A percentile compares a stretch with the other conserved stretches of the same genome.
Conservation (phyloP, 1,284 basidiomycete genomes). For the Ganoderma lingzhi region DNA sequence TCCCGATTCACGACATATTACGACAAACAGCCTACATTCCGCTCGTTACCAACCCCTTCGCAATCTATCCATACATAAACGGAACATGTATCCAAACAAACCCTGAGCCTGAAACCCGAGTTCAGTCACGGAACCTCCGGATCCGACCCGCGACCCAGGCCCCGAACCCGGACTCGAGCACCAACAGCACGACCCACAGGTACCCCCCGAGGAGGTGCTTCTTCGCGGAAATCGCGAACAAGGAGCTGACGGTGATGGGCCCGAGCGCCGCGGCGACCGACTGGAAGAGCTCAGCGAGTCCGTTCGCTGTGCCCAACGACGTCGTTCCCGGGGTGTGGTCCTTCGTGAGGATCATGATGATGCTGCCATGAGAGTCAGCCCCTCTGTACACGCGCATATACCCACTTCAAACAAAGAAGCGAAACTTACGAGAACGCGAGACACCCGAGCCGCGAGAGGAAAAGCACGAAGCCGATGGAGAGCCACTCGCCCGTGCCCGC, state of each 20-base stretch:
- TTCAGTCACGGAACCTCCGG: conserved; percentile 33
- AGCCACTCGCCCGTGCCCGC: conserved; percentile 43
- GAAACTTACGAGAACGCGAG: conserved; percentile 48
- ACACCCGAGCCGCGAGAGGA: conserved; percentile 44
- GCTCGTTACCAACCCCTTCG: not conserved
- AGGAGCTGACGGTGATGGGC: conserved; percentile 64
- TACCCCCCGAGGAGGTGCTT: conserved; percentile 46
- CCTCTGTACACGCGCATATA: not conserved
- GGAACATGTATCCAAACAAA: not conserved
- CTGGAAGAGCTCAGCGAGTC: conserved; percentile 68
- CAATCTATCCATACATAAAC: not conserved
- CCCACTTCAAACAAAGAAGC: too few relatives aligned
- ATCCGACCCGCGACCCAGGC: conserved; percentile 36
- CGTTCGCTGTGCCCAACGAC: conserved; percentile 68
- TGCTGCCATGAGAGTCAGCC: conserved; percentile 43
- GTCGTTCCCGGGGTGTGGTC: conserved; percentile 58
- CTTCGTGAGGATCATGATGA: conserved; percentile 69
- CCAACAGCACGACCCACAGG: conserved; percentile 47
- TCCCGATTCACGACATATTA: conserved; percentile 8
- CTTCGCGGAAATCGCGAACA: conserved; percentile 50
- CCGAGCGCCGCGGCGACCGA: conserved; percentile 60
- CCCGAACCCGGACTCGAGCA: conserved; percentile 34
- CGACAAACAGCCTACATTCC: conserved; percentile 5
- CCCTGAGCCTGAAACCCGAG: not conserved
- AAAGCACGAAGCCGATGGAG: conserved; percentile 43